A percentile compares a stretch with the other conserved stretches of the same genome.
phyloP scores from a whole-genome alignment of 1,284 basidiomycete species.

The Malassezia furfur region DNA sequence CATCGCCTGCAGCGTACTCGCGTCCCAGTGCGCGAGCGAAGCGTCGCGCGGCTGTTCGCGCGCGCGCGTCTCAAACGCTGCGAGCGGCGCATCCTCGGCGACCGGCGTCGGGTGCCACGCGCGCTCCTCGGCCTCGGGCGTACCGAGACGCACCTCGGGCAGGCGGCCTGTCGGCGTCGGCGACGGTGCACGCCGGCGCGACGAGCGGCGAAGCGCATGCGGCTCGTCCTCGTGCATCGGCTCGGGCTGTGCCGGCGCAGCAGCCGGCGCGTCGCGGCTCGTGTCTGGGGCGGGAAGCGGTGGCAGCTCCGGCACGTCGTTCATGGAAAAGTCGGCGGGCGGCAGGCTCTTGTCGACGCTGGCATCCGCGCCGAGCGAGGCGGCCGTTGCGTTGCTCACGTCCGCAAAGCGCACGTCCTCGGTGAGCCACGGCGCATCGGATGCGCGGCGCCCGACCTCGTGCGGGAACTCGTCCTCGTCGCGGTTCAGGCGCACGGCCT shows the following conservation, averaged over 20 bases:
- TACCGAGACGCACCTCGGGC: slow-evolving; percentile 32
- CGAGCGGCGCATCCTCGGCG: slow-evolving; percentile 67
- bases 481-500: slow-evolving; percentile 1
- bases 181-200: not conserved
- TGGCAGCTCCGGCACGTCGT: not conserved
- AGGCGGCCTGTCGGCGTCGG: slow-evolving; percentile 22
- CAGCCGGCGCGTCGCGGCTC: not conserved
- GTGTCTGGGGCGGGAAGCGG: not conserved
- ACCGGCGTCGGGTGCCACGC: slow-evolving; percentile 53
- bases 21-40: slow-evolving; percentile 42
- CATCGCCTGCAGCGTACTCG: slow-evolving; percentile 47
- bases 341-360: slow-evolving; percentile 1
- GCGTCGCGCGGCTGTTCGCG: slow-evolving; percentile 38
- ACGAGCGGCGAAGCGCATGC: slow-evolving; percentile 15
- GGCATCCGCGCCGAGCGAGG: not conserved
- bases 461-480: slow-evolving; percentile 10
- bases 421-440: slow-evolving; percentile 4
- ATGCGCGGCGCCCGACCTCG: slow-evolving; percentile 15
- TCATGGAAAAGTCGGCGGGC: slow-evolving; percentile 1
- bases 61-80: slow-evolving; percentile 65
- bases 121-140: slow-evolving; percentile 57
- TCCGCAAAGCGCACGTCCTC: slow-evolving; percentile 7
- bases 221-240: slow-evolving; percentile 17
- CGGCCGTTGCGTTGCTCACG: not conserved
- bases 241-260: not conserved